Evolutionary conservation across 805 yeast species (phyloP), one percentile per base, ranked within the genome.

Genomic region (Limtongia smithiae): DNA sequence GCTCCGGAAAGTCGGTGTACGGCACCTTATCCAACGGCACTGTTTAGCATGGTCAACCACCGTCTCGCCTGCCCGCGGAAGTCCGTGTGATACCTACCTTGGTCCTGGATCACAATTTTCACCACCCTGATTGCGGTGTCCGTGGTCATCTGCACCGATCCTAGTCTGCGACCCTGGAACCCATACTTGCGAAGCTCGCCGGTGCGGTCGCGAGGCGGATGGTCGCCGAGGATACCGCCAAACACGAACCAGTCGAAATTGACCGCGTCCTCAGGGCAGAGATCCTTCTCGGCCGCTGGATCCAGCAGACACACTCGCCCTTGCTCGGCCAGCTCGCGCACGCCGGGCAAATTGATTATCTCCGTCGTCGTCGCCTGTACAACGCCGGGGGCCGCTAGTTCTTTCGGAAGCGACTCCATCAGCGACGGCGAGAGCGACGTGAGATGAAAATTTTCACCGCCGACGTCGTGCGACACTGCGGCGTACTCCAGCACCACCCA

Each of bases 41-140:
- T 47, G 20, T 1, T 4, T 15, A 15, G 20, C 18, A 15, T 14
- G 11, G 14, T 34, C 18, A 22, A 24, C 22, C 24, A 8, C 18
- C 17, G n/a, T 15, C 44, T 28, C 20, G 8, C 15, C 14, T 28
- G n/a, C 14, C 17, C 37, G 31, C 1, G 7, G 31, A 8, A 15
- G 18, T 15, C 20, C 11, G 22, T 21, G 17, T 18, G 21, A 28
- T 3, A 44, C 65, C 41, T 41, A 37, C 55, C 71, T 46, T 74
- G 69, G 37, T 77, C 76, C 50, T 81, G 80, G n/a, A 87, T 71
- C 25, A 91, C 90, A 38, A 77, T 64, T 61, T 88, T 89, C 1
- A 97, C 88, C 17, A 95, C 88, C 67, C 98, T 79, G 30, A 93
- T 83, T 0, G 97, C 97, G 1, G 98, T 91, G 65, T 91, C 98